These are phyloP conservation scores for Termitomyces sp. DNA, from an alignment of 768 basidiomycete species.

Conservation along the genomic window DNA sequence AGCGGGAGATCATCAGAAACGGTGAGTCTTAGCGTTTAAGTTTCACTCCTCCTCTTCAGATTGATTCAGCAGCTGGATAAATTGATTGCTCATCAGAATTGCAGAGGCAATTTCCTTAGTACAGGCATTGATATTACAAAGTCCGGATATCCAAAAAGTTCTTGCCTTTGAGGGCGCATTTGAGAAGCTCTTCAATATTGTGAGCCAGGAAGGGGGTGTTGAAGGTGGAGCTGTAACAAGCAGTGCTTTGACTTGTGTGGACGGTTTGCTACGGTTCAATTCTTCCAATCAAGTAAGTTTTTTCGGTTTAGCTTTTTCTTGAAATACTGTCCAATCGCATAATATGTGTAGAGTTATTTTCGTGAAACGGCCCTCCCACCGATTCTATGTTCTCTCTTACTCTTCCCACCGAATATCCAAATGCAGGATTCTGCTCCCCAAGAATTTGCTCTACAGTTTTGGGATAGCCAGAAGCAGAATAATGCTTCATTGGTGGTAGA, in stretches of 20 bases:
- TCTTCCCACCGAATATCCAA: constrained; percentile 61
- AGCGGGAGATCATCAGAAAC: constrained; percentile 83
- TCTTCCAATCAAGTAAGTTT: constrained; percentile 81
- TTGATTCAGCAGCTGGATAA: background rate
- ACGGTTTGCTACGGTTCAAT: constrained; percentile 87
- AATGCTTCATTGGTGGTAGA: constrained; percentile 78
- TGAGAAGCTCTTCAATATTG: constrained; percentile 88
- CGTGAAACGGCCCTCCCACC: constrained; percentile 77
- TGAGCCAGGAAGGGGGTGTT: constrained; percentile 83
- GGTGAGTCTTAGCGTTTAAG: constrained; percentile 42
- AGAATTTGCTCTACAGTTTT: constrained; percentile 92
- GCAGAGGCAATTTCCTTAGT: constrained; percentile 80
- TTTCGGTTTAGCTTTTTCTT: background rate
- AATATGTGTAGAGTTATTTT: constrained; percentile 80
- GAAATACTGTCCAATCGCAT: background rate
- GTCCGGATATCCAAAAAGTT: constrained; percentile 92
- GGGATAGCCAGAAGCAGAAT: constrained; percentile 86
- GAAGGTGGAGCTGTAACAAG: constrained; percentile 86
- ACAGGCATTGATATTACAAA: constrained; percentile 76
- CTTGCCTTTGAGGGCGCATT: constrained; percentile 96
- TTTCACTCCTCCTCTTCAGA: background rate
- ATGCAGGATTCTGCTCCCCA: constrained; percentile 62
- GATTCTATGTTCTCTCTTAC: constrained; percentile 59
- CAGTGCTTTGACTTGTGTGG: constrained; percentile 81
- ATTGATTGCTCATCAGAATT: background rate